These are phyloP conservation scores for Metarhizium anisopliae DNA, from an alignment of 2,329 filamentous ascomycete genomes.

Conservation along the genomic window DNA sequence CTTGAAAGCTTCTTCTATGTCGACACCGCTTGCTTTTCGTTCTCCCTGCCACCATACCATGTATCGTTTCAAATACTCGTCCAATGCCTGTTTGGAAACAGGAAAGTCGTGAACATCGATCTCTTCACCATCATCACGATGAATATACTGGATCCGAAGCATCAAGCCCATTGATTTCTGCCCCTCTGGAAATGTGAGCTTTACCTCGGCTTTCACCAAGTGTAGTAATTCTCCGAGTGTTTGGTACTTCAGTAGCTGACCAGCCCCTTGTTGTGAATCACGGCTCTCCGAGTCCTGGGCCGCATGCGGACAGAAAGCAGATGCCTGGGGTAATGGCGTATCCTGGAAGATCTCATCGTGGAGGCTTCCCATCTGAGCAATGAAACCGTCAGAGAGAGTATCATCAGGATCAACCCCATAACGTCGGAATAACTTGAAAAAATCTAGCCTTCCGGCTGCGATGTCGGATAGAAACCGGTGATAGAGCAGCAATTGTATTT, in stretches of 20 bases:
- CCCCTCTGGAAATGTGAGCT: slow-evolving; percentile 43
- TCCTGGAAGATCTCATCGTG: slow-evolving; percentile 58
- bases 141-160: slow-evolving; percentile 45
- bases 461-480: slow-evolving; percentile 74
- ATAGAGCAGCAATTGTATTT: slow-evolving; percentile 85
- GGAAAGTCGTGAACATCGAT: slow-evolving; percentile 52
- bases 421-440: slow-evolving; percentile 57
- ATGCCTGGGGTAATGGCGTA: slow-evolving; percentile 23
- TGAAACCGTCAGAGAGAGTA: slow-evolving; percentile 69
- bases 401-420: slow-evolving; percentile 59
- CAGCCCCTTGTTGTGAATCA: not conserved
- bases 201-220: slow-evolving; percentile 37
- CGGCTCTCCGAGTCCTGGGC: not conserved
- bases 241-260: slow-evolving; percentile 34
- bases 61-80: slow-evolving; percentile 57
- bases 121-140: slow-evolving; percentile 40
- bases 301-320: not conserved
- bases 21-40: slow-evolving; percentile 63
- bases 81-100: slow-evolving; percentile 55
- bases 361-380: slow-evolving; percentile 62
- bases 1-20: slow-evolving; percentile 80
- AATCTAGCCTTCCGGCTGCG: slow-evolving; percentile 61
- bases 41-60: slow-evolving; percentile 86
- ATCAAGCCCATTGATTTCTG: slow-evolving; percentile 38
- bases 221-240: slow-evolving; percentile 37